Evolutionary conservation across 352 stramenopile genomes (phyloP).

Genomic region (Pilasporangium apinafurcum): DNA sequence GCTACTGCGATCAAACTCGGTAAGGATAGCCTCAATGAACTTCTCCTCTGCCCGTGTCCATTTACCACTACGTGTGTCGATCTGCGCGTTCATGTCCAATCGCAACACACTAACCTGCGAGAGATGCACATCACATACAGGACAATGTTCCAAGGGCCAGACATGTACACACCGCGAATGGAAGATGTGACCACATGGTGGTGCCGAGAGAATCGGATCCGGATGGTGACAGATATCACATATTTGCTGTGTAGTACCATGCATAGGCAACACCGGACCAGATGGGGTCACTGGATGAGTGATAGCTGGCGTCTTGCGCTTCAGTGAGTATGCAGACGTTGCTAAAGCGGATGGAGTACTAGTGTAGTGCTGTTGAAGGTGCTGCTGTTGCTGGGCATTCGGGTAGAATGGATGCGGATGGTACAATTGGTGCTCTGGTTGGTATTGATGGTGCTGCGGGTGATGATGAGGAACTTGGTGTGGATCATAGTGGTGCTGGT

Average conservation of each 20-base stretch:
- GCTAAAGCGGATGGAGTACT: conserved; percentile 17
- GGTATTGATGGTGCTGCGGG: conserved; percentile 7
- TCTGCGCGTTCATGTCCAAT: conserved; percentile 69
- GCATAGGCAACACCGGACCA: conserved; percentile 3
- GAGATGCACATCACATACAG: conserved; percentile 50
- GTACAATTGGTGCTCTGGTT: neutral
- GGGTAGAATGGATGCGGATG: conserved; percentile 1
- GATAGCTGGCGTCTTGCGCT: conserved; percentile 22
- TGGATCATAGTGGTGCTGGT: no score
- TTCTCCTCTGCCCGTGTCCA: conserved; percentile 83
- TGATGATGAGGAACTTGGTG: no score
- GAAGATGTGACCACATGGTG: conserved; percentile 76
- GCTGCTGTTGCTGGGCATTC: conserved; percentile 1
- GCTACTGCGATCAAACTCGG: conserved; percentile 73
- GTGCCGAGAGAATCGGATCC: conserved; percentile 66
- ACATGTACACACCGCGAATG: conserved; percentile 81
- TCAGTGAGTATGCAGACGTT: conserved; percentile 18
- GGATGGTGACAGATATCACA: conserved; percentile 78
- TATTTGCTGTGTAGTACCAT: conserved; percentile 38
- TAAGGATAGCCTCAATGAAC: conserved; percentile 78
- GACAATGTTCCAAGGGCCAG: conserved; percentile 64
- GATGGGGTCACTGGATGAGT: conserved; percentile 4
- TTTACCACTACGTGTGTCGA: conserved; percentile 71
- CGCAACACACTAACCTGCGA: conserved; percentile 53
- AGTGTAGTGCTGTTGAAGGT: neutral